Evolutionary conservation across 75 land plant genomes (phyloP).

Genomic region (Pinus tabuliformis): DNA sequence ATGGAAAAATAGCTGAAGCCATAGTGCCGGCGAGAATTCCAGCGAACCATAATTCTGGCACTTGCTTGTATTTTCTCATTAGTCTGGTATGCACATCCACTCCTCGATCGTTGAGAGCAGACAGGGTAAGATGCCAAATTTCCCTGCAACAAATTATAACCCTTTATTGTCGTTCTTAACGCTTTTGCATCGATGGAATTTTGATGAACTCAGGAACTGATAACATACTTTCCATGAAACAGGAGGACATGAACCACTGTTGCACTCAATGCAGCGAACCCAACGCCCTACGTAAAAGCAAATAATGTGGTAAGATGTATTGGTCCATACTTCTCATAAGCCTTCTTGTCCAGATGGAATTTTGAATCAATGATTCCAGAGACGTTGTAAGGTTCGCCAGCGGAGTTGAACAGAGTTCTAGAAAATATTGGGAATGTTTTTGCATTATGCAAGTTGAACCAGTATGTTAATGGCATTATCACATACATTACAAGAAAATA

Average conservation of each 20-base stretch:
- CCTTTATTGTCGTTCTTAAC: too few species aligned
- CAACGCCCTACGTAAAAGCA: conserved; percentile 25
- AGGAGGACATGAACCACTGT: not conserved
- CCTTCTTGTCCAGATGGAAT: conserved; percentile 12
- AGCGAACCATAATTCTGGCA: conserved; percentile 47
- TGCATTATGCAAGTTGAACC: conserved; percentile 20
- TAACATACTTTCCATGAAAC: conserved; percentile 20
- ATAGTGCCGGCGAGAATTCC: conserved; percentile 42
- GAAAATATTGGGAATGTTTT: conserved; percentile 20
- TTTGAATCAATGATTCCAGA: conserved; percentile 1
- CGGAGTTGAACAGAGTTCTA: not conserved
- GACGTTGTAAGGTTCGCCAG: conserved; percentile 17
- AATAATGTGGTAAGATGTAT: conserved; percentile 26
- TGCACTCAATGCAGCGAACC: conserved; percentile 27
- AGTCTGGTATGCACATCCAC: too few species aligned
- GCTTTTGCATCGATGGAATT: too few species aligned
- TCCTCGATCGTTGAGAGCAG: too few species aligned
- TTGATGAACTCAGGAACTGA: too few species aligned
- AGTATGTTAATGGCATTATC: conserved; percentile 17
- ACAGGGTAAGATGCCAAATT: too few species aligned
- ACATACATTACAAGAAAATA: conserved; percentile 18
- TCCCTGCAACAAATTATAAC: too few species aligned
- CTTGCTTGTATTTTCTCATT: too few species aligned
- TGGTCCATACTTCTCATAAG: conserved; percentile 14
- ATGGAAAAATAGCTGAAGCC: conserved; percentile 28